These are phyloP conservation scores for Capniomyces stellatus DNA, from an alignment of 371 early-diverging fungal species.

Conservation along the genomic window DNA sequence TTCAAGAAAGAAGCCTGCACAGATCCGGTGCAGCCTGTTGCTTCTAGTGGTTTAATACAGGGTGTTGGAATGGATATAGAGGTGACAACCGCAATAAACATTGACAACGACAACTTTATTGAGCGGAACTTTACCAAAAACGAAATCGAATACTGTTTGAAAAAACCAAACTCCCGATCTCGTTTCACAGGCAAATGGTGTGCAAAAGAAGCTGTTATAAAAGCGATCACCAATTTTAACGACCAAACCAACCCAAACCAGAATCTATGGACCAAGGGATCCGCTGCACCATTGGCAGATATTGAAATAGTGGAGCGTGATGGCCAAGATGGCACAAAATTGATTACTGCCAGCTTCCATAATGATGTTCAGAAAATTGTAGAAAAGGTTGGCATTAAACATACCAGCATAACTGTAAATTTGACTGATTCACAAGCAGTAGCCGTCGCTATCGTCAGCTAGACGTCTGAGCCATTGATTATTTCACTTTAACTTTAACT, in stretches of 20 bases:
- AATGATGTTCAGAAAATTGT: constrained; percentile 59
- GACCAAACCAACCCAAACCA: not conserved
- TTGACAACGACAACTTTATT: constrained; percentile 66
- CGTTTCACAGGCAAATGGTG: constrained; percentile 90
- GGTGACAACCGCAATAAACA: constrained; percentile 56
- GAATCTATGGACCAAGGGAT: not conserved
- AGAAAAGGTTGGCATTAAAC: constrained; percentile 43
- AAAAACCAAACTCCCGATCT: constrained; percentile 53
- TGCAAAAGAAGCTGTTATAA: constrained; percentile 91
- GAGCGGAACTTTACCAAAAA: constrained; percentile 74
- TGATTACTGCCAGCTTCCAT: constrained; percentile 72
- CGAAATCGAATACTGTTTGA: constrained; percentile 65
- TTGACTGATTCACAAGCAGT: constrained; percentile 45
- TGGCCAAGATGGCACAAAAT: constrained; percentile 11
- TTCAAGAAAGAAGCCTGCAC: not conserved
- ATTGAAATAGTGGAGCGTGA: not conserved
- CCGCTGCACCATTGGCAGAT: constrained; percentile 1
- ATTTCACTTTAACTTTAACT: not conserved
- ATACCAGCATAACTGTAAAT: constrained; percentile 75
- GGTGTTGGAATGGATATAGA: constrained; percentile 88
- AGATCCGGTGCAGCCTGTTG: not conserved
- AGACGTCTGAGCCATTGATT: not conserved
- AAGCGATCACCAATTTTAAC: constrained; percentile 43
- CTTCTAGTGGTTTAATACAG: not conserved
- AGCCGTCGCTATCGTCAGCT: not conserved